A percentile compares a stretch with the other conserved stretches of the same genome.
Conservation (phyloP, 495 filamentous ascomycete species). For the Schizothecium vesticola region DNA sequence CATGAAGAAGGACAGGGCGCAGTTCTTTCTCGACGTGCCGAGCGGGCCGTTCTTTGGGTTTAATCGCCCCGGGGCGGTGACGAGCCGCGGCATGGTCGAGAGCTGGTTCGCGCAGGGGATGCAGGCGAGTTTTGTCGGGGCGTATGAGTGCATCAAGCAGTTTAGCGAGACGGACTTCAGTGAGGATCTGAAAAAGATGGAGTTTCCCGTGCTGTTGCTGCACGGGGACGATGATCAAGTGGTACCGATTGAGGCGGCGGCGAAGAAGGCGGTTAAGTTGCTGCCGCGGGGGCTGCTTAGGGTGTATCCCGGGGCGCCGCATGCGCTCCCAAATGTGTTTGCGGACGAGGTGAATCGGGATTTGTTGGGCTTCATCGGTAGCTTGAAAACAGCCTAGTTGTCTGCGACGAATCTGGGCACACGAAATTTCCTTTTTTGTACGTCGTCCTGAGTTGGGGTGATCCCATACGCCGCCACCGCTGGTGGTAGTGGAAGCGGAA, state of each 20-base stretch:
- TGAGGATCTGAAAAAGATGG: conserved; percentile 36
- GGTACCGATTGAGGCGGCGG: conserved; percentile 13
- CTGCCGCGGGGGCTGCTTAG: conserved; percentile 34
- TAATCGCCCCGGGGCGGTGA: conserved; percentile 32
- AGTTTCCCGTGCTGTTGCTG: conserved; percentile 33
- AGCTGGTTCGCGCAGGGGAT: conserved; percentile 42
- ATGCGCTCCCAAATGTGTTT: conserved; percentile 9
- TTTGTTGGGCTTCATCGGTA: conserved; percentile 3
- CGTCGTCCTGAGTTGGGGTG: too few species aligned
- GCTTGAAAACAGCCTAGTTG: too few species aligned
- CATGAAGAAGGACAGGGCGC: conserved; percentile 33
- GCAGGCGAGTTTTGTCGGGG: conserved; percentile 32
- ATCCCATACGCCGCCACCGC: too few species aligned
- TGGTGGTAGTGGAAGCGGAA: too few species aligned
- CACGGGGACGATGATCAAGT: conserved; percentile 40
- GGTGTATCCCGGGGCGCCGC: conserved; percentile 34
- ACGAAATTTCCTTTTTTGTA: too few species aligned
- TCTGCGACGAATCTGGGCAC: too few species aligned
- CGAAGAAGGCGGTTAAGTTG: conserved; percentile 29
- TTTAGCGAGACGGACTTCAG: conserved; percentile 41
- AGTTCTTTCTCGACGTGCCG: conserved; percentile 39
- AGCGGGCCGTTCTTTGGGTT: conserved; percentile 42
- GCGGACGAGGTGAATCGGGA: conserved; percentile 1
- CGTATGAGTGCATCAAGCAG: conserved; percentile 36
- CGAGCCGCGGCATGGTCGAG: conserved; percentile 34